These are phyloP conservation scores for Lachnellula hyalina DNA, from an alignment of 2,329 filamentous ascomycete genomes.

Conservation along the genomic window DNA sequence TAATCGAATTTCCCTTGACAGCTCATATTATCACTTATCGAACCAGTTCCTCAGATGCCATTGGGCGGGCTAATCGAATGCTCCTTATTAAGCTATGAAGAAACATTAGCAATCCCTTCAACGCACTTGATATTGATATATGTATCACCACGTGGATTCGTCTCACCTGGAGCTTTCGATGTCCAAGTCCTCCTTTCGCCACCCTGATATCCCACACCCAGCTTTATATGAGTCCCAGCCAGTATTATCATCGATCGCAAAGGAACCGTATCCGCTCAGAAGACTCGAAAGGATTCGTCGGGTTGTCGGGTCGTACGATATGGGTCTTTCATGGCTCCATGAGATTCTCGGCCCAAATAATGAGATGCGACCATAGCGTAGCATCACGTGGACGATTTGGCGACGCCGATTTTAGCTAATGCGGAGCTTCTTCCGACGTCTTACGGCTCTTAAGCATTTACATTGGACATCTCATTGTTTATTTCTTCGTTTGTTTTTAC, in stretches of 20 bases:
- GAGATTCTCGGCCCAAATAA: slow-evolving; percentile 21
- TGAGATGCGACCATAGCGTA: slow-evolving; percentile 16
- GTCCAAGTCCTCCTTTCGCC: slow-evolving; percentile 19
- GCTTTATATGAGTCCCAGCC: slow-evolving; percentile 10
- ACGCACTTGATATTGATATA: slow-evolving; percentile 21
- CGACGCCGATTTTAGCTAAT: background rate
- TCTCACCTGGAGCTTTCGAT: slow-evolving; percentile 30
- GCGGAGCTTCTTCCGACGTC: slow-evolving; percentile 5
- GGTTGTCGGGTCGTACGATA: slow-evolving; percentile 25
- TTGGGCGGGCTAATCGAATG: slow-evolving; percentile 13
- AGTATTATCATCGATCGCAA: slow-evolving; percentile 10
- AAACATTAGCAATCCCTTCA: slow-evolving; percentile 19
- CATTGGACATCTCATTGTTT: slow-evolving; percentile 10
- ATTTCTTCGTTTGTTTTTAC: slow-evolving; percentile 6
- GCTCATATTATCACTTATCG: slow-evolving; percentile 24
- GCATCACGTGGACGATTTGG: slow-evolving; percentile 19
- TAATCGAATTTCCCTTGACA: slow-evolving; percentile 27
- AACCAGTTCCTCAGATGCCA: slow-evolving; percentile 19
- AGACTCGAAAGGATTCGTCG: slow-evolving; percentile 15
- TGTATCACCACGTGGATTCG: slow-evolving; percentile 29
- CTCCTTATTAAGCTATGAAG: slow-evolving; percentile 14
- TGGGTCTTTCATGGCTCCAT: slow-evolving; percentile 19
- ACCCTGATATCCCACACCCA: slow-evolving; percentile 15
- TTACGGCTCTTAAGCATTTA: background rate
- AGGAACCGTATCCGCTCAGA: slow-evolving; percentile 9